Evolutionary conservation across 2,329 filamentous ascomycete genomes (phyloP), one percentile per base, ranked within the genome.

Genomic region (Elsinoe ampelina): DNA sequence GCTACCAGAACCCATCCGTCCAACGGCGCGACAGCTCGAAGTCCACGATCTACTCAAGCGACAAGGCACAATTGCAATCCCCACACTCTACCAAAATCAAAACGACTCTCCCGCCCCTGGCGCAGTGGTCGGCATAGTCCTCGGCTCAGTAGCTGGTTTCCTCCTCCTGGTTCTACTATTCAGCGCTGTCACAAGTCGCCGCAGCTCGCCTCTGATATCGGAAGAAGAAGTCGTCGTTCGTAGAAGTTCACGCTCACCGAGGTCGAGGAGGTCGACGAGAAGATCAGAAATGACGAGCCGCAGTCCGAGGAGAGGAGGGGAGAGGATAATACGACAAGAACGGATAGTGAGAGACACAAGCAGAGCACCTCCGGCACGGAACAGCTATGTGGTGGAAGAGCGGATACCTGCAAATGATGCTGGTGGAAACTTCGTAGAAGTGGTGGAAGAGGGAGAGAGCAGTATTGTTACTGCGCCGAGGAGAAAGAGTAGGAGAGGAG

Each of bases 121-220:
- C 55, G 76, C 77, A 38, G 77, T 85, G 1, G 80, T 76, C 8
- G 83, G 82, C 56, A 84, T 85, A 58, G 77, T 80, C 5, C 71
- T 81, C 22, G 79, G 79, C 60, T 75, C 73, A 57, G 75, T 81
- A 19, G 73, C 70, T 5, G 79, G 76, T 47, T 79, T 80, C 67
- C 67, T 81, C 20, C 68, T 81, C 5, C 60, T 81, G 30, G 67
- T 78, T 34, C 80, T 76, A 75, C 70, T 81, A 3, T 64, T 80
- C 20, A 78, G 65, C 63, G 66, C 70, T 1, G 66, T 76, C 47
- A 66, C 62, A 60, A 66, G 64, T 26, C 66, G 67, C 42, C 59
- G 60, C 20, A 62, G 64, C 50, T 60, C 61, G 30, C 43, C 54
- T 22, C 17, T 55, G n/a, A 22, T 56, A 35, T 26, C 36, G 5